Evolutionary conservation across 78 protist species (phyloP).

Genomic region (Anaeramoeba ignava): DNA sequence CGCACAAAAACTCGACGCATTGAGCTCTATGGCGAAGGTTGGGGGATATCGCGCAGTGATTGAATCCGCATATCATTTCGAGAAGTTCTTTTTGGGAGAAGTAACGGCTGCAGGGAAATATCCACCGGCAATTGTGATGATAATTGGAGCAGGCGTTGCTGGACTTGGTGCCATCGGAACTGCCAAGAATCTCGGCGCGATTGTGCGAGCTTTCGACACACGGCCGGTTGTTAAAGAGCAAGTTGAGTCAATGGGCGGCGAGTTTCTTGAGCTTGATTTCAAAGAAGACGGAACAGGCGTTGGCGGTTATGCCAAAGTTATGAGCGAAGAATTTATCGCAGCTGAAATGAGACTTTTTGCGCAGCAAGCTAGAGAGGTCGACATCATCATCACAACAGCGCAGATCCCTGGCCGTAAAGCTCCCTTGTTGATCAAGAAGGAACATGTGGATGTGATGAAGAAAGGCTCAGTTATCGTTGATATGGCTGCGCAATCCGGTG

Average conservation of each 20-base stretch:
- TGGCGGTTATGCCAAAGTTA: constrained; percentile 91
- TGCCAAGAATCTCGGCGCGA: constrained; percentile 83
- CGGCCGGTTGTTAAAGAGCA: constrained; percentile 52
- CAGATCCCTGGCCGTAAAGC: constrained; percentile 82
- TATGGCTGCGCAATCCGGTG: constrained; percentile 94
- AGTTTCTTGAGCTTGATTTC: constrained; percentile 71
- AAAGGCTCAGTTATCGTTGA: constrained; percentile 91
- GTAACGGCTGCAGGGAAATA: constrained; percentile 94
- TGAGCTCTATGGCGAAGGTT: constrained; percentile 82
- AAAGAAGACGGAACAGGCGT: constrained; percentile 68
- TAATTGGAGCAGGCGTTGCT: constrained; percentile 94
- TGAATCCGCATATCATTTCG: constrained; percentile 65
- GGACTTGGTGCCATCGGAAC: constrained; percentile 85
- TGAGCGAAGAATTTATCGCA: constrained; percentile 72
- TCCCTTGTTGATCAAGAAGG: constrained; percentile 63
- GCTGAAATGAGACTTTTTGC: constrained; percentile 77
- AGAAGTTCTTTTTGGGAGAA: constrained; percentile 74
- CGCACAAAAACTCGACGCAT: constrained; percentile 85
- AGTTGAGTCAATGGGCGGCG: constrained; percentile 79
- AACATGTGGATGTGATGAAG: constrained; percentile 16
- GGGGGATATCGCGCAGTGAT: constrained; percentile 92
- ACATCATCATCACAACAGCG: constrained; percentile 96
- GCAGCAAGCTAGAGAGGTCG: constrained; percentile 70
- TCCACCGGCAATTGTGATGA: constrained; percentile 76
- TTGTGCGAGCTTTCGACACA: constrained; percentile 89